These are phyloP conservation scores for Tuber brumale DNA, from an alignment of 495 filamentous ascomycete species.

Conservation along the genomic window DNA sequence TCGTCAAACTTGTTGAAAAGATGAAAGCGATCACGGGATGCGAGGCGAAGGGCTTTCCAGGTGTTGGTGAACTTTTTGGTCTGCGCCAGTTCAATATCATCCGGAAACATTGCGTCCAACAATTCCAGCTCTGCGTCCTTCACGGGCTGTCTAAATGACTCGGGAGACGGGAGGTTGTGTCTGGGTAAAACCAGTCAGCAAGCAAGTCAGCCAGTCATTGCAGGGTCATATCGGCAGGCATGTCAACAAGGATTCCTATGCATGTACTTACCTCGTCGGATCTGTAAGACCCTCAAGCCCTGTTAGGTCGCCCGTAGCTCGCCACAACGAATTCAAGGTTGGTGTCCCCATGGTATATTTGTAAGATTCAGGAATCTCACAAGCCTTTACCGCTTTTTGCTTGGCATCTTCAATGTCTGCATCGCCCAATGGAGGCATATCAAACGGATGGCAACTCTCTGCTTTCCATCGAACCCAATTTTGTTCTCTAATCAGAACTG, in stretches of 20 bases:
- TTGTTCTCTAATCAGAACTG: slow-evolving; percentile 87
- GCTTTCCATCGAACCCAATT: slow-evolving; percentile 99
- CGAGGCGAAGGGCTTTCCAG: slow-evolving; percentile 79
- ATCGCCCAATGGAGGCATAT: slow-evolving; percentile 60
- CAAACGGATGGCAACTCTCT: slow-evolving; percentile 81
- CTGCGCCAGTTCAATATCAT: slow-evolving; percentile 59
- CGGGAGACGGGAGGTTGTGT: slow-evolving; percentile 50
- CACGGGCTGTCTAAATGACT: slow-evolving; percentile 48
- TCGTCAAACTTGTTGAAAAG: slow-evolving; percentile 82
- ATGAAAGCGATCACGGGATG: slow-evolving; percentile 61
- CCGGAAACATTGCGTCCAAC: slow-evolving; percentile 65
- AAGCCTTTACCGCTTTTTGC: slow-evolving; percentile 55
- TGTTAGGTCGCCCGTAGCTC: slow-evolving; percentile 48
- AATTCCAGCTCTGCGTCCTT: slow-evolving; percentile 57
- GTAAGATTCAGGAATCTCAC: slow-evolving; percentile 60
- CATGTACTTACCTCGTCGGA: slow-evolving; percentile 48
- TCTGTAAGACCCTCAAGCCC: slow-evolving; percentile 57
- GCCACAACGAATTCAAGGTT: slow-evolving; percentile 68
- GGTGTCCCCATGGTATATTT: slow-evolving; percentile 62
- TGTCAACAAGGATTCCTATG: slow-evolving; percentile 5
- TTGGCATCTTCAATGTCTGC: slow-evolving; percentile 61
- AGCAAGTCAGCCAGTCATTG: neutral
- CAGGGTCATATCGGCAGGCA: neutral
- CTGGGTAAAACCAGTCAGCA: slow-evolving; percentile 36
- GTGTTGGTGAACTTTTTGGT: slow-evolving; percentile 74